A percentile compares a stretch with the other conserved stretches of the same genome.
Conservation (phyloP, 2,329 filamentous ascomycete genomes). For the Byssochlamys sp. region DNA sequence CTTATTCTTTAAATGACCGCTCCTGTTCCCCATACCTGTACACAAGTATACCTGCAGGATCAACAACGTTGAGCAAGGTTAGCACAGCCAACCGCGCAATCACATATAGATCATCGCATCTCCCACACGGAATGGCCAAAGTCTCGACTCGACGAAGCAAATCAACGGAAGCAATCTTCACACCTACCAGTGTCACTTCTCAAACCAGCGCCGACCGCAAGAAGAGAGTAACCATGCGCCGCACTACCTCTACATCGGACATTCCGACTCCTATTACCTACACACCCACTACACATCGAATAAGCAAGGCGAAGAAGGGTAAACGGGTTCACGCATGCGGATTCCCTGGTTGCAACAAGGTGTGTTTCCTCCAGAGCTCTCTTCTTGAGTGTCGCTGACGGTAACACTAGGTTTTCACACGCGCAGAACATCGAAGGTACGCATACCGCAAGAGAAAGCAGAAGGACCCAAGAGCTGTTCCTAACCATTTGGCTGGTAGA, state of each 20-base stretch:
- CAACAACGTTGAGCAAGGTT: background rate
- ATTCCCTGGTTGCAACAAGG: constrained; percentile 40
- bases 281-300: constrained; percentile 41
- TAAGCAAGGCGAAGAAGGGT: constrained; percentile 45
- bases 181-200: background rate
- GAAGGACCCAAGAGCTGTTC: background rate
- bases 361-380: constrained; percentile 14
- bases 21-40: background rate
- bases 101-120: background rate
- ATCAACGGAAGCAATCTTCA: background rate
- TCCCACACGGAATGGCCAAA: constrained; percentile 1
- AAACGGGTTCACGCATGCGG: constrained; percentile 42
- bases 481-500: constrained; percentile 13
- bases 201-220: constrained; percentile 10
- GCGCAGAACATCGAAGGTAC: constrained; percentile 40
- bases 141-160: background rate
- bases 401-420: constrained; percentile 37
- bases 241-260: constrained; percentile 19
- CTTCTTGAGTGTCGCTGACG: constrained; percentile 5
- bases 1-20: background rate
- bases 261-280: constrained; percentile 32
- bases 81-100: background rate
- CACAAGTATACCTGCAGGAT: background rate
- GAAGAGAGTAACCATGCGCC: constrained; percentile 19
- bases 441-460: background rate